These are phyloP conservation scores for Bombardia bombarda DNA, from an alignment of 495 filamentous ascomycete species.

Conservation along the genomic window DNA sequence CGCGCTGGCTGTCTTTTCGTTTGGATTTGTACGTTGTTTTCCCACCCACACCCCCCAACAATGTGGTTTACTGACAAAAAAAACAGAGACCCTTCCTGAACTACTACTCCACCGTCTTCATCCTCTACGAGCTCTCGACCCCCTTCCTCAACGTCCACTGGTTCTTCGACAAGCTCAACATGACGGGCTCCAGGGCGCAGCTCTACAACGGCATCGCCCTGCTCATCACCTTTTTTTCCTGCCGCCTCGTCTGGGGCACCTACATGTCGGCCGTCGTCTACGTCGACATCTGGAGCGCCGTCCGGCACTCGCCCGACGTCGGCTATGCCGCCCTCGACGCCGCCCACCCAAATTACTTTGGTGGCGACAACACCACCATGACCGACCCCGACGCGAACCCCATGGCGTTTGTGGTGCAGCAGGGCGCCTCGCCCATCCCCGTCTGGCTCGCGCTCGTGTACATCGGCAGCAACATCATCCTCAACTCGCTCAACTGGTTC, in stretches of 20 bases:
- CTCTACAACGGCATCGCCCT: constrained; percentile 81
- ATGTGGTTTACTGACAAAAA: neutral
- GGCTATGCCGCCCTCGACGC: constrained; percentile 18
- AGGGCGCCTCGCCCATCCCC: constrained; percentile 51
- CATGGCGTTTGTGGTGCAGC: constrained; percentile 39
- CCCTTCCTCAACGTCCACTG: constrained; percentile 97
- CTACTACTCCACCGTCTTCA: constrained; percentile 83
- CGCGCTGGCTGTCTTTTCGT: constrained; percentile 76
- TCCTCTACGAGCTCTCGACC: constrained; percentile 94
- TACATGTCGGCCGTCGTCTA: constrained; percentile 73
- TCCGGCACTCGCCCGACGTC: constrained; percentile 33
- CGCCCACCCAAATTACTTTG: constrained; percentile 20
- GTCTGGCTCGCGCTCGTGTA: constrained; percentile 75
- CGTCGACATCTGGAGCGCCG: constrained; percentile 66
- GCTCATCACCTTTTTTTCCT: constrained; percentile 70
- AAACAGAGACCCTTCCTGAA: constrained; percentile 83
- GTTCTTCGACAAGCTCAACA: constrained; percentile 96
- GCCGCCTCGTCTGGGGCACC: constrained; percentile 86
- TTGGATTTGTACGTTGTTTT: constrained; percentile 78
- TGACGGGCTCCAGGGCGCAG: constrained; percentile 75
- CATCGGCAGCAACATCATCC: constrained; percentile 63
- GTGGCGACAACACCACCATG: constrained; percentile 19
- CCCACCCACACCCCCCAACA: neutral
- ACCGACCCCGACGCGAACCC: constrained; percentile 29
- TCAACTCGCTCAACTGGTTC: constrained; percentile 86